Evolutionary conservation across 306 rosid species (phyloP).

Genomic region (Castanopsis chinensis): DNA sequence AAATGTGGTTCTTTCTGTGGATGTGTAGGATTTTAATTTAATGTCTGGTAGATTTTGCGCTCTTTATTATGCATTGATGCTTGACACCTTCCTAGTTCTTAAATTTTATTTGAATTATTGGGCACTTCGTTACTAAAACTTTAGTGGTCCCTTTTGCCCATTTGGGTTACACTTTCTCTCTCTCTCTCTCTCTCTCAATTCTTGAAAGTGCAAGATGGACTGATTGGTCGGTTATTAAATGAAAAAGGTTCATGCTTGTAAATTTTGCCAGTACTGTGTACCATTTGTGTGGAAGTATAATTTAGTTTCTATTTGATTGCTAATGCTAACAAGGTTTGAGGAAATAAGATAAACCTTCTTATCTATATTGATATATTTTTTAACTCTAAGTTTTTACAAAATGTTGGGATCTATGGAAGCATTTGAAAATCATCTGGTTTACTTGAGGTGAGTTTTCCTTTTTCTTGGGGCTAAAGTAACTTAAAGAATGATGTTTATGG

Average conservation of each 20-base stretch:
- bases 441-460: not conserved
- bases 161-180: not conserved
- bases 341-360: not conserved
- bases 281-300: not conserved
- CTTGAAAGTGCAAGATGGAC: not conserved
- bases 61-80: too few species aligned
- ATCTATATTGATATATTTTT: not conserved
- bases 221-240: not conserved
- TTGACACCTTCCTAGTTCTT: too few species aligned
- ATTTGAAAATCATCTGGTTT: not conserved
- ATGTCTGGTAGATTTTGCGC: not conserved
- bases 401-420: not conserved
- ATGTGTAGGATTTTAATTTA: not conserved
- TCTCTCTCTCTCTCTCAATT: not conserved
- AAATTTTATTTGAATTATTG: not conserved
- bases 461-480: not conserved
- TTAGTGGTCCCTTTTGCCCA: not conserved
- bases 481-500: not conserved
- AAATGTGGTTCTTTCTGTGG: too few species aligned
- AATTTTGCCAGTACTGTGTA: not conserved
- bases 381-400: not conserved
- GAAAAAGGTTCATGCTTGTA: not conserved
- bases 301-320: not conserved
- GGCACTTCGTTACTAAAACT: not conserved
- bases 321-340: not conserved